Evolutionary conservation across 1,139 yeast species (phyloP).

Genomic region (Eremothecium cymbalariae): DNA sequence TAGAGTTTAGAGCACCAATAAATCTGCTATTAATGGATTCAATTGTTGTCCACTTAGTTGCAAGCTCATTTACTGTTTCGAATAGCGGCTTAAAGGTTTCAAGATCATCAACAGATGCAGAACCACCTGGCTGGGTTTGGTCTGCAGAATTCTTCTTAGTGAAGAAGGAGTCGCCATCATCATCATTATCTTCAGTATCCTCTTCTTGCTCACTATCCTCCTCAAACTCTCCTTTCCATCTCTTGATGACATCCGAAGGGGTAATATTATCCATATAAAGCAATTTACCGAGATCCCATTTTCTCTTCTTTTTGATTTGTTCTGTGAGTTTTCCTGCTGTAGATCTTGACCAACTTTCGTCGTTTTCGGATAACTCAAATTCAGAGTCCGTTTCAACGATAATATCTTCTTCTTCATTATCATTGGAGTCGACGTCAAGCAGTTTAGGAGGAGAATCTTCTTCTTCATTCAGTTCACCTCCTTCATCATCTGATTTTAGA

Average conservation of each 20-base stretch:
- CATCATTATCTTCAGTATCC: conserved; percentile 44
- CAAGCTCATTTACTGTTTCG: conserved; percentile 44
- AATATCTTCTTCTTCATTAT: conserved; percentile 35
- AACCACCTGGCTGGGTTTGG: too few relatives aligned
- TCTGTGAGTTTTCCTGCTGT: conserved; percentile 45
- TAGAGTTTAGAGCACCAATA: conserved; percentile 44
- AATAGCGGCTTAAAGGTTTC: conserved; percentile 34
- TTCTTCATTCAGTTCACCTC: conserved; percentile 33
- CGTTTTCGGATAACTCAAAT: conserved; percentile 38
- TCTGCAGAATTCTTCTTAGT: conserved; percentile 39
- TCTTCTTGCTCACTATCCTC: conserved; percentile 37
- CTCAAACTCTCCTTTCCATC: conserved; percentile 60
- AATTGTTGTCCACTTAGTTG: conserved; percentile 45
- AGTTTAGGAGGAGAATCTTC: conserved; percentile 32
- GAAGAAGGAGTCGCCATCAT: conserved; percentile 63
- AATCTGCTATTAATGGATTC: conserved; percentile 49
- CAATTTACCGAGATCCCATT: conserved; percentile 76
- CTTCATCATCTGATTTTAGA: conserved; percentile 37
- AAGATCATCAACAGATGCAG: conserved; percentile 23
- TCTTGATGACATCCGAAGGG: conserved; percentile 63
- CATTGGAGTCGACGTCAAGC: conserved; percentile 46
- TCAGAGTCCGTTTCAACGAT: conserved; percentile 38
- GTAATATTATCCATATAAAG: conserved; percentile 69
- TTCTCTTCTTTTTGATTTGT: conserved; percentile 32
- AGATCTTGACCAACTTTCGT: conserved; percentile 39